Conservation (phyloP, 2,329 filamentous ascomycete genomes). For the Sporothrix inflata region DNA sequence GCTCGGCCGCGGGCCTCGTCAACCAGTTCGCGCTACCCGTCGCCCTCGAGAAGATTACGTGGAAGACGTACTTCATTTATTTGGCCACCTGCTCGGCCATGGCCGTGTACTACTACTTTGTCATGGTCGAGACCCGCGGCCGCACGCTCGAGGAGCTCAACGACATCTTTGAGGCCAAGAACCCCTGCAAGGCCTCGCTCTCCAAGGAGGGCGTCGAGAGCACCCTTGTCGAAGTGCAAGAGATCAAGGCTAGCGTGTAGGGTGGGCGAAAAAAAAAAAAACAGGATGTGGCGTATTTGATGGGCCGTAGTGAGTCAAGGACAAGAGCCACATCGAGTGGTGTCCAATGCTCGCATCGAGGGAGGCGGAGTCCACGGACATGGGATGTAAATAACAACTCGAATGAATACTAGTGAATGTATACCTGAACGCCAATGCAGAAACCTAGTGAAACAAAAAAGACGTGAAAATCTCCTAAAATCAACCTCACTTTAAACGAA, state of each 20-base stretch:
- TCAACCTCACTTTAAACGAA: conserved; percentile 26
- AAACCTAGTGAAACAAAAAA: not conserved
- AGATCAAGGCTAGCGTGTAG: conserved; percentile 5
- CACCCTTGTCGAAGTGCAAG: conserved; percentile 17
- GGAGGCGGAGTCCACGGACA: too few relatives aligned
- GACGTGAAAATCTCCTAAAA: not conserved
- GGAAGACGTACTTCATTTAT: conserved; percentile 27
- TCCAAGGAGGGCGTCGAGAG: not conserved
- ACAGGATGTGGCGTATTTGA: not conserved
- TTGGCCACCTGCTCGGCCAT: conserved; percentile 15
- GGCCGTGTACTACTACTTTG: conserved; percentile 27
- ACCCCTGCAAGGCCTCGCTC: conserved; percentile 22
- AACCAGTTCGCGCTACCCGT: conserved; percentile 37
- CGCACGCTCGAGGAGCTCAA: conserved; percentile 28
- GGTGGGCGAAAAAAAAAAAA: not conserved
- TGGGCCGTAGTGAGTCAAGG: too few relatives aligned
- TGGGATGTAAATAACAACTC: not conserved
- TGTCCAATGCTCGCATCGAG: too few relatives aligned
- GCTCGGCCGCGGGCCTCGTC: conserved; percentile 18
- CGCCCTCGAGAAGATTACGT: conserved; percentile 33
- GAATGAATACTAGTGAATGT: not conserved
- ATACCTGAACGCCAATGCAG: not conserved
- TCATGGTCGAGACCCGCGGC: conserved; percentile 52
- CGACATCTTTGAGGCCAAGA: conserved; percentile 28
- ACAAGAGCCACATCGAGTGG: too few relatives aligned